Evolutionary conservation across 1,284 basidiomycete genomes (phyloP).

Genomic region (Puccinia polysora): DNA sequence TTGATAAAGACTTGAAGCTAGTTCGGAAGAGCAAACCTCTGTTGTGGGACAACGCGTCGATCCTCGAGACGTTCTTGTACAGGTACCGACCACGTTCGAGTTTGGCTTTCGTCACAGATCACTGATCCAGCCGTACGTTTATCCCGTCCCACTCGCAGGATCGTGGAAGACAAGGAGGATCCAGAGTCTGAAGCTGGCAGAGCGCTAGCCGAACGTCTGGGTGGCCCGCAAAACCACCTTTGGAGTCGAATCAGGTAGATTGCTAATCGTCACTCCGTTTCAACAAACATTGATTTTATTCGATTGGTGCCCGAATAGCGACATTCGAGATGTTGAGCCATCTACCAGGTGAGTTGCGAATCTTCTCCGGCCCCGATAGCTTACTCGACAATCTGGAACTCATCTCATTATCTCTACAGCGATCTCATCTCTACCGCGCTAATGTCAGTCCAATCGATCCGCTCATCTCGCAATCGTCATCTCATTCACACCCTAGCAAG

Average conservation of each 20-base stretch:
- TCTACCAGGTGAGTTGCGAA: too few species aligned
- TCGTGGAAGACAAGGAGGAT: conserved; percentile 27
- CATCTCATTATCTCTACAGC: neutral
- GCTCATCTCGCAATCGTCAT: neutral
- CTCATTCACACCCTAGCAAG: neutral
- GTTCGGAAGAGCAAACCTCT: conserved; percentile 31
- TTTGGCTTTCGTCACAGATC: neutral
- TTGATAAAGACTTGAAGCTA: conserved; percentile 24
- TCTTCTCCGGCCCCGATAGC: too few species aligned
- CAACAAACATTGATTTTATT: neutral
- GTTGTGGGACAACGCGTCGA: conserved; percentile 28
- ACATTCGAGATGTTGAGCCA: neutral
- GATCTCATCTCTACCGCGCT: conserved; percentile 23
- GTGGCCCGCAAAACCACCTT: conserved; percentile 6
- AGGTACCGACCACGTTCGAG: conserved; percentile 4
- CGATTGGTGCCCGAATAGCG: neutral
- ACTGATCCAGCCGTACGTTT: neutral
- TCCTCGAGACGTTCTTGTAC: conserved; percentile 37
- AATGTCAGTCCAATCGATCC: conserved; percentile 3
- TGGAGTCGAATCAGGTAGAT: conserved; percentile 19
- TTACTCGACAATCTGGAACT: too few species aligned
- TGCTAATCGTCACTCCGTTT: neutral
- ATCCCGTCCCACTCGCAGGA: neutral
- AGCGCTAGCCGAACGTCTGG: conserved; percentile 24
- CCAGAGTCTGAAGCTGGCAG: conserved; percentile 15